phyloP scores from a whole-genome alignment of 2,329 filamentous ascomycete species.

The Arthrobotrys sinensis region DNA sequence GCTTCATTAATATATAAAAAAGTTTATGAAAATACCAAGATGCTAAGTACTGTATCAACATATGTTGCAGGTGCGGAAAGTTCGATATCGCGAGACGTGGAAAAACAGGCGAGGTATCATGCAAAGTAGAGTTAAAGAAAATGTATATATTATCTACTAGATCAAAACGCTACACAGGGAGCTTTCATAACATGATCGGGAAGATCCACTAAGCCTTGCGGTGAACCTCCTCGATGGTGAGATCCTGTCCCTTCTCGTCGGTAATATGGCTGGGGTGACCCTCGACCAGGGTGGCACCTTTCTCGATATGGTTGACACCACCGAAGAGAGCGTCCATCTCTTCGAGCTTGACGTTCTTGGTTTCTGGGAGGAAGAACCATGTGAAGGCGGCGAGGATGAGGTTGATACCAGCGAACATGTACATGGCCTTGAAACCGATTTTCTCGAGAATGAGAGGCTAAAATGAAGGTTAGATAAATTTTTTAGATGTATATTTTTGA shows the following conservation, averaged over 20 bases:
- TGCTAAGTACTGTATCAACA: slow-evolving; percentile 13
- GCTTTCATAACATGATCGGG: slow-evolving; percentile 13
- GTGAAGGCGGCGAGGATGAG: slow-evolving; percentile 39
- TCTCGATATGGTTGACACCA: slow-evolving; percentile 73
- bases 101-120: slow-evolving; percentile 44
- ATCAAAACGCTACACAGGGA: slow-evolving; percentile 46
- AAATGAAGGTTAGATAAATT: slow-evolving; percentile 11
- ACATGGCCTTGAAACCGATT: slow-evolving; percentile 56
- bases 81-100: slow-evolving; percentile 3
- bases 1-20: slow-evolving; percentile 22
- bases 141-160: slow-evolving; percentile 51
- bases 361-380: slow-evolving; percentile 58
- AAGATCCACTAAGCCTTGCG: slow-evolving; percentile 40
- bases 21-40: slow-evolving; percentile 13
- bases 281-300: slow-evolving; percentile 70
- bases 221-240: slow-evolving; percentile 54
- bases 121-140: slow-evolving; percentile 27
- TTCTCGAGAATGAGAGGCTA: slow-evolving; percentile 45
- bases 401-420: slow-evolving; percentile 58
- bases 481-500: not conserved
- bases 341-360: slow-evolving; percentile 69
- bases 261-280: not conserved
- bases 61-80: slow-evolving; percentile 14
- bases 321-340: slow-evolving; percentile 74
- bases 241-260: slow-evolving; percentile 57